Percentiles rank a stretch among this genome's conserved stretches.
phyloP scores from a whole-genome alignment of 352 stramenopile species.

The Plasmopara muralis region DNA sequence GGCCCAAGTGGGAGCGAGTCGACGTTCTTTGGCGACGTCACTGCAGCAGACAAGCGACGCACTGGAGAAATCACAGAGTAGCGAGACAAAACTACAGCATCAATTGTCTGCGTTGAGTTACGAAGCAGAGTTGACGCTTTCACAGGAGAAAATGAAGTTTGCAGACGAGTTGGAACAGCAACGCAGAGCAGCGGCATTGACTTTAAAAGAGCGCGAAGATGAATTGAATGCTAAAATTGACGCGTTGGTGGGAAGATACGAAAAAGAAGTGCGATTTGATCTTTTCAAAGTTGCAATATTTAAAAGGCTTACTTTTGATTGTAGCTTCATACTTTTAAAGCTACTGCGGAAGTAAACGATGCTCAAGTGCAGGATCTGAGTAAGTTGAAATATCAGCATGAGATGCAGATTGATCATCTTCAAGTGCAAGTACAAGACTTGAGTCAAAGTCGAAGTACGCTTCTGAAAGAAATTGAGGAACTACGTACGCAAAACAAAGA shows the following conservation, averaged over 20 bases:
- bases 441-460: slow-evolving; percentile 28
- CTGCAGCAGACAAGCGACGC: slow-evolving; percentile 43
- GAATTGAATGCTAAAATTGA: slow-evolving; percentile 69
- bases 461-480: slow-evolving; percentile 44
- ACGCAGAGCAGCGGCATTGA: slow-evolving; percentile 35
- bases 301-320: not conserved
- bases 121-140: slow-evolving; percentile 52
- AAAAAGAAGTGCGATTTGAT: slow-evolving; percentile 44
- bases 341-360: slow-evolving; percentile 42
- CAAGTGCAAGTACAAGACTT: slow-evolving; percentile 55
- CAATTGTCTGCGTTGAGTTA: slow-evolving; percentile 45
- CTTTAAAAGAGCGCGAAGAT: slow-evolving; percentile 54
- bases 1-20: slow-evolving; percentile 66
- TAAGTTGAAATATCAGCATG: slow-evolving; percentile 74
- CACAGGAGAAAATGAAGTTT: slow-evolving; percentile 60
- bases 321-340: slow-evolving; percentile 45
- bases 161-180: slow-evolving; percentile 56
- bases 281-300: not conserved
- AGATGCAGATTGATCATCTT: slow-evolving; percentile 72
- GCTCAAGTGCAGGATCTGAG: slow-evolving; percentile 43
- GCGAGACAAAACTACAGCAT: slow-evolving; percentile 39
- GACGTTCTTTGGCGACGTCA: slow-evolving; percentile 27
- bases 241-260: slow-evolving; percentile 40
- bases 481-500: slow-evolving; percentile 67
- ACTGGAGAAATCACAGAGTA: slow-evolving; percentile 33